Evolutionary conservation across 2,329 filamentous ascomycete species (phyloP), one percentile per base, ranked within the genome.

Genomic region (Curvularia verruculosa): DNA sequence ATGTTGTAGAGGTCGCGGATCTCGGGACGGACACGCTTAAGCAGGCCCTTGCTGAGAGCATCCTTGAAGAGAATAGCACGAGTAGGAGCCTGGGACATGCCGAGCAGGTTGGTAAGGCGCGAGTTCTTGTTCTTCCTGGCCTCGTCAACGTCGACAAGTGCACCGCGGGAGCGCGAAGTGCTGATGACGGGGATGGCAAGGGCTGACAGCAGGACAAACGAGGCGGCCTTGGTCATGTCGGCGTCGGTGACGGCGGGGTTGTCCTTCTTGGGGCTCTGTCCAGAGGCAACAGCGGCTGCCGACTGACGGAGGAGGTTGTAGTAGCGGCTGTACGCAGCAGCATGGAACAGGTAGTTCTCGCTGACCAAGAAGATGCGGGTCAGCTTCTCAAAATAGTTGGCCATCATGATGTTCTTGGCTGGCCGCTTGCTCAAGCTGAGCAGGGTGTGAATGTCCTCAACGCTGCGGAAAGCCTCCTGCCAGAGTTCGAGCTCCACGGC

Each of bases 351-450:
- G 78, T 98, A 98, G 84, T 99, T 99, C 82, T 98, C 95, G 78
- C 94, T 96, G 66, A 98, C 95, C 62, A 99, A 87, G 85, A 99
- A 99, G 78, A 99, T 99, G 64, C 93, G 88, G 39, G 95, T 97
- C 56, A 99, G 88, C 83, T 98, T 98, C 85, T 99, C 95, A 80
- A 98, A 99, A 85, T 99, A 99, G 83, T 98, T 99, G 81, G 95
- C 95, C 95, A 99, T 99, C 95, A 99, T 98, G 75, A 97, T 85
- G 77, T 97, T 97, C 89, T 98, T 98, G 52, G 95, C 89, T 37
- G 93, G 93, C 54, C 95, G 91, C 86, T 98, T 98, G 89, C 94
- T 98, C 69, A 98, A 85, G 82, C 89, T 98, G 67, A 99, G 87
- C 53, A 99, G 87, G 49, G 93, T 98, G 82, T 99, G 95, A 68